phyloP scores from a whole-genome alignment of 2,329 filamentous ascomycete species.

The Onygenales sp. region DNA sequence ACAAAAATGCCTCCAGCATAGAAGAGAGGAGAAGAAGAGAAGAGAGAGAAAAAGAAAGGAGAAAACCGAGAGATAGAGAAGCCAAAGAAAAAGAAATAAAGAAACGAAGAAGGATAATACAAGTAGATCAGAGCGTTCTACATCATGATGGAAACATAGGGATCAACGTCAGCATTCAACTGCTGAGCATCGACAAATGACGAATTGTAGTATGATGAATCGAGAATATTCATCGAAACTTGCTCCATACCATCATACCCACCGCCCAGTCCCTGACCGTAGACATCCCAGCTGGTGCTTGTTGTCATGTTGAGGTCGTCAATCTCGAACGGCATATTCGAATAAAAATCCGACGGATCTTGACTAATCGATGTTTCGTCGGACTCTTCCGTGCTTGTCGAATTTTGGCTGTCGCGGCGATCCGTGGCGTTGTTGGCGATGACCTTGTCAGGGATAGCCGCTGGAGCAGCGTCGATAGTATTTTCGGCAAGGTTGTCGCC shows the following conservation, averaged over 20 bases:
- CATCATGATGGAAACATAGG: conserved; percentile 26
- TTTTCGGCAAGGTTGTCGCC: conserved; percentile 4
- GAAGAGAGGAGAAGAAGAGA: conserved; percentile 1
- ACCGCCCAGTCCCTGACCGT: conserved; percentile 11
- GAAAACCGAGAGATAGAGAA: conserved; percentile 7
- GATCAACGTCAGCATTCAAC: conserved; percentile 24
- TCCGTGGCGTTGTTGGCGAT: not conserved
- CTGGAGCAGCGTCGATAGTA: not conserved
- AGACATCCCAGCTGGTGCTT: conserved; percentile 18
- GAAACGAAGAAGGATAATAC: conserved; percentile 8
- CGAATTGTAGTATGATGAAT: conserved; percentile 21
- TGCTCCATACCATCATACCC: conserved; percentile 22
- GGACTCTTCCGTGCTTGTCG: not conserved
- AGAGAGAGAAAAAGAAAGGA: conserved; percentile 1
- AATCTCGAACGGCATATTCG: conserved; percentile 12
- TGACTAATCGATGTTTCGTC: not conserved
- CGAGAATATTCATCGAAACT: conserved; percentile 20
- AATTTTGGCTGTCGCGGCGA: not conserved
- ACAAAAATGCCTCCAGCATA: conserved; percentile 1
- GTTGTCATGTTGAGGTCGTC: conserved; percentile 9
- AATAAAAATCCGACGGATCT: conserved; percentile 6
- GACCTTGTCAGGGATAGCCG: not conserved
- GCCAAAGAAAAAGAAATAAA: conserved; percentile 5
- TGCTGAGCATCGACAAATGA: conserved; percentile 19
- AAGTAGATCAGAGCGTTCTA: conserved; percentile 15